Base-by-base conservation (phyloP, 768 basidiomycete genomes). In the Russula brevipes region DNA sequence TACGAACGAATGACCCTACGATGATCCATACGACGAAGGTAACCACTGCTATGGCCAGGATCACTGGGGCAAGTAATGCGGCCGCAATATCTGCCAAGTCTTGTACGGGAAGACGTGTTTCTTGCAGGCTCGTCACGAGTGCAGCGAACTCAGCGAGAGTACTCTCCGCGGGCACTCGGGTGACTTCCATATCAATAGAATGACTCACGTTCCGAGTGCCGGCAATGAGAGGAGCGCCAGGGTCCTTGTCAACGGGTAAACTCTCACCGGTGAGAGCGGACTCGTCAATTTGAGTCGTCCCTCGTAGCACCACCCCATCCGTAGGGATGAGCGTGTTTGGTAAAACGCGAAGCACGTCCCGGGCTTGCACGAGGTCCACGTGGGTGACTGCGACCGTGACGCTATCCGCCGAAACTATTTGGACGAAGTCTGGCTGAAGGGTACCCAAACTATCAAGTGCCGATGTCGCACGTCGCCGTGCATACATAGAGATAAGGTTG, bases 31-130 rank as follows among this genome's bases (percentile, higher is more conserved):
- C 68, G 24, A 76, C 55, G 65, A 78, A 77, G 8, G 73, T 72
- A 59, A 77, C 54, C 31, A 76, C 56, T 1, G 81, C 73, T 47
- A 80, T 65, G 47, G 72, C 75, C 30, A 80, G 74, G 59, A 83
- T 78, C 41, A 76, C 67, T 1, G 83, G 83, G 2, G 83, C 79
- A 66, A 85, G 79, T 46, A 75, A 73, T 3, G 75, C 75, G 16
- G 82, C 81, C 41, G 82, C 70, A 38, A 72, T 71, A 69, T 85
- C 83, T 8, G 84, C 83, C 6, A 82, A 67, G 52, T 77, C 75
- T 67, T 80, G 78, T n/a, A 77, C 69, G 16, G 68, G 72, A 14
- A 76, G 72, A 33, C 75, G 75, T 17, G 75, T 75, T 50, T 74
- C 71, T 58, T 77, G 73, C 17, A 76, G 76, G 39, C 75, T 69